phyloP scores from a whole-genome alignment of 345 rosid species.

The Raphanus sativus region DNA sequence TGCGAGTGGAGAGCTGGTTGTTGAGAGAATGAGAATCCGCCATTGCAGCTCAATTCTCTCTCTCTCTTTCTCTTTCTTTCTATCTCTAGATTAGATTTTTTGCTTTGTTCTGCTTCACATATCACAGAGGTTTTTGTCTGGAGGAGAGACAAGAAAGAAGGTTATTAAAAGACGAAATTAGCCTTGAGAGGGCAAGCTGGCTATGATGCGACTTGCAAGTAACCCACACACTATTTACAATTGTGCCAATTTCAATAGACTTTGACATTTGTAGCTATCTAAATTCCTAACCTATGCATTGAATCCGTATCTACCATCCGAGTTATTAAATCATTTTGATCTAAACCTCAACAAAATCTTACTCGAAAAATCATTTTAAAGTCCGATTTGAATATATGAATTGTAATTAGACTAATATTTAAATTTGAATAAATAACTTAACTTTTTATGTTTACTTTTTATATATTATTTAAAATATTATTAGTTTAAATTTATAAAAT shows the following conservation, averaged over 20 bases:
- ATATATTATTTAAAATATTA: too few relatives aligned
- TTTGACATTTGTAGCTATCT: too few relatives aligned
- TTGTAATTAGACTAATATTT: too few relatives aligned
- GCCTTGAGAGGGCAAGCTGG: constrained; percentile 39
- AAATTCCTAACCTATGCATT: too few relatives aligned
- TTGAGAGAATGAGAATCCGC: constrained; percentile 65
- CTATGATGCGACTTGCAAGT: constrained; percentile 35
- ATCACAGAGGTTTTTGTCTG: constrained; percentile 29
- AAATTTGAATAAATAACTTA: too few relatives aligned
- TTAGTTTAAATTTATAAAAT: too few relatives aligned
- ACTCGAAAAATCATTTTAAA: too few relatives aligned
- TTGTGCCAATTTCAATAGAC: constrained; percentile 4
- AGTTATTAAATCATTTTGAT: too few relatives aligned
- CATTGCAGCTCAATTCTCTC: constrained; percentile 44
- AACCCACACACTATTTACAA: constrained; percentile 5
- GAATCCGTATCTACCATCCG: too few relatives aligned
- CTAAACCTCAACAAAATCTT: too few relatives aligned
- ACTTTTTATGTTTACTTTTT: too few relatives aligned
- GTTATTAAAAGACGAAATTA: neutral
- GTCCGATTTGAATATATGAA: too few relatives aligned
- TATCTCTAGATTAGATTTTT: neutral
- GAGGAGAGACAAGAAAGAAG: constrained; percentile 22
- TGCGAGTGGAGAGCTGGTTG: constrained; percentile 61
- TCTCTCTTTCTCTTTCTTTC: neutral
- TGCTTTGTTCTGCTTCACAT: constrained; percentile 40